Evolutionary conservation across 495 filamentous ascomycete genomes (phyloP).

Genomic region (Penicillium desertorum): DNA sequence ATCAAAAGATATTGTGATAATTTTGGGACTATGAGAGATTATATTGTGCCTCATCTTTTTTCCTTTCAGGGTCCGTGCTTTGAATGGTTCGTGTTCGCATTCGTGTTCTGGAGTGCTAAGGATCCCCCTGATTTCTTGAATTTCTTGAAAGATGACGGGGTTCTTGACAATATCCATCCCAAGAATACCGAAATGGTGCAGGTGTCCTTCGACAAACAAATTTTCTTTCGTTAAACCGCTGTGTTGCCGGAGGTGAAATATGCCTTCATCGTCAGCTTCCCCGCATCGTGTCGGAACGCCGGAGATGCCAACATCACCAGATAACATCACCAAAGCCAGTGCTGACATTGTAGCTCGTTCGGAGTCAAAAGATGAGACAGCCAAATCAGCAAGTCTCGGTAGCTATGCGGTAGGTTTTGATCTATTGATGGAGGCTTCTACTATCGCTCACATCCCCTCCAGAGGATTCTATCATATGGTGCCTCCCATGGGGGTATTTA

Average conservation of each 20-base stretch:
- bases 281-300: not conserved
- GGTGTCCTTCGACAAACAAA: not conserved
- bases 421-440: conserved; percentile 3
- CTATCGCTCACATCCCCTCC: not conserved
- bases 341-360: not conserved
- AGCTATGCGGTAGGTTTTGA: conserved; percentile 3
- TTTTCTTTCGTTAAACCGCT: not conserved
- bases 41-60: too few relatives aligned
- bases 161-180: too few relatives aligned
- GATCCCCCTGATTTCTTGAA: too few relatives aligned
- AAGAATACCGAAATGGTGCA: not conserved
- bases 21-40: too few relatives aligned
- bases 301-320: conserved; percentile 1
- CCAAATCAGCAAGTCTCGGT: conserved; percentile 8
- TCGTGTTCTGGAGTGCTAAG: too few relatives aligned
- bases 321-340: conserved; percentile 1
- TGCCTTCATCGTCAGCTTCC: not conserved
- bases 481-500: not conserved
- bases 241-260: not conserved
- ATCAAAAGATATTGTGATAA: too few relatives aligned
- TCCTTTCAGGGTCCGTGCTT: too few relatives aligned
- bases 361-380: conserved; percentile 3
- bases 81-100: too few relatives aligned
- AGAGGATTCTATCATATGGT: not conserved
- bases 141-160: too few relatives aligned